Base-by-base conservation (phyloP, 345 rosid genomes). In the Rhodamnia rubescens region DNA sequence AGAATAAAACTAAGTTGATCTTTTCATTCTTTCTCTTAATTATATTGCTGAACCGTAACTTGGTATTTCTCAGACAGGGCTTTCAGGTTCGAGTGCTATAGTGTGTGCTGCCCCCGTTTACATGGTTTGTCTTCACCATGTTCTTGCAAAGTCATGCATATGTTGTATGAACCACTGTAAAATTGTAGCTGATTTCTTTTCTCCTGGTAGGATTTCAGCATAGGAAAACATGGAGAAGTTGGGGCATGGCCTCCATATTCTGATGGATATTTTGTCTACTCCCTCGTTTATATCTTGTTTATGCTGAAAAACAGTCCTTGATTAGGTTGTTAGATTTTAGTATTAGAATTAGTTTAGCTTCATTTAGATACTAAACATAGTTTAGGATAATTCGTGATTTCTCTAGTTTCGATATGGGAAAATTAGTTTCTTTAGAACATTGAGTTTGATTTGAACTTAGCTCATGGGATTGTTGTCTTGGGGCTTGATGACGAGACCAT, bases 31-130 rank as follows among this genome's bases (percentile, higher is more conserved):
- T 57, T 27, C 50, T 16, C 44, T 64, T 22, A 27, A 58, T 82
- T 47, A 32, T 32, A 36, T 81, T 61, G 82, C 20, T 53, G 12
- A 22, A 49, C 32, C 14, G 7, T 16, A 58, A 27, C 51, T 82
- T 82, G 47, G 53, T 36, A 11, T 78, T 29, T 47, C 90, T 83
- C 94, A 97, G 95, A 90, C 98, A 83, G 99, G 99, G 83, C 98
- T 95, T 90, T 95, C 98, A 4, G 96, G 98, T 85, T 97, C 97
- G 42, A 96, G 98, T 89, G 98, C 98, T 74, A 95, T 95, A 22
- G 98, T 93, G 20, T 92, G 92, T 85, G 99, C 99, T 36, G 94
- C 98, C 85, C 96, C 95, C 75, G 93, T 96, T 85, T 92, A 94
- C 91, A 93, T 96, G 98, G 97, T 95, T 40, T 49, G 36, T 53